A percentile compares a stretch with the other conserved stretches of the same genome.
These are phyloP conservation scores for Arthrobotrys conoides DNA, from an alignment of 2,329 filamentous ascomycete species.

Conservation along the genomic window DNA sequence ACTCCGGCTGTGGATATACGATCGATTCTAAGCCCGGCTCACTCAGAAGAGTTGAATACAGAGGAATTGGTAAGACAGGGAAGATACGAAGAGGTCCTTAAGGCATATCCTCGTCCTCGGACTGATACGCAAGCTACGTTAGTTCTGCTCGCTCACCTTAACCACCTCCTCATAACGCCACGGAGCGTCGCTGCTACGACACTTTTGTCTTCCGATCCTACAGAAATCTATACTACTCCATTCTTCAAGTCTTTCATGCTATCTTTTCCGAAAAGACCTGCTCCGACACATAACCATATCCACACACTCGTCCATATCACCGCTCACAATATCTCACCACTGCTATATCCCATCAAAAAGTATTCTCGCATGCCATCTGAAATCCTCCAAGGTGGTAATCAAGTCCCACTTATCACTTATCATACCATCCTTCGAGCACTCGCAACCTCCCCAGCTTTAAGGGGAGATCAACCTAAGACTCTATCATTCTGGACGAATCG, in stretches of 20 bases:
- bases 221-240: slow-evolving; percentile 67
- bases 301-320: slow-evolving; percentile 53
- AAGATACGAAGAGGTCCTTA: slow-evolving; percentile 44
- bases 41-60: slow-evolving; percentile 3
- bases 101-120: slow-evolving; percentile 51
- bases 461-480: slow-evolving; percentile 40
- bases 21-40: not conserved
- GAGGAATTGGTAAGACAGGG: slow-evolving; percentile 43
- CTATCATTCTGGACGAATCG: slow-evolving; percentile 54
- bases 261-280: slow-evolving; percentile 50
- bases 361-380: slow-evolving; percentile 24
- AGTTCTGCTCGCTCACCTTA: slow-evolving; percentile 61
- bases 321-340: slow-evolving; percentile 49
- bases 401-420: slow-evolving; percentile 59
- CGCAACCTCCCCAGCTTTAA: slow-evolving; percentile 50
- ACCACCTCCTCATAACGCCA: slow-evolving; percentile 55
- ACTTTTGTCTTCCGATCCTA: slow-evolving; percentile 66
- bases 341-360: slow-evolving; percentile 34
- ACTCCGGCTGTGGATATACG: not conserved
- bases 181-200: slow-evolving; percentile 35
- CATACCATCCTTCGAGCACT: slow-evolving; percentile 61
- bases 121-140: slow-evolving; percentile 55
- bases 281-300: slow-evolving; percentile 60
- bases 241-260: slow-evolving; percentile 68
- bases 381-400: slow-evolving; percentile 27